Conservation (phyloP, 345 rosid species). For the Murraya paniculata region DNA sequence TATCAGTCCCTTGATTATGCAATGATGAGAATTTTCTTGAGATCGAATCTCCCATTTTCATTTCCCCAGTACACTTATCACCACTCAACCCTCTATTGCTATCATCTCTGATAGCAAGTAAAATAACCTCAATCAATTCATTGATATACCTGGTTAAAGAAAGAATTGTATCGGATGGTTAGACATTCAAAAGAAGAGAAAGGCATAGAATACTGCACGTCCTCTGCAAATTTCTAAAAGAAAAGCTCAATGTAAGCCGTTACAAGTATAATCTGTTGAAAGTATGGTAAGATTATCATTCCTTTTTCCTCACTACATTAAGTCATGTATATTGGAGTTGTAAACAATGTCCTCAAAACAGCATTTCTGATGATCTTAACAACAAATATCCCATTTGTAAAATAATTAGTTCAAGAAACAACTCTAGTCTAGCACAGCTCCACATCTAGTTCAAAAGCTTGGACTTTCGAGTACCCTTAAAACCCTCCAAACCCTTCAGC, state of each 20-base stretch:
- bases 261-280: neutral
- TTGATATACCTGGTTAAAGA: slow-evolving; percentile 66
- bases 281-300: neutral
- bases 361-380: neutral
- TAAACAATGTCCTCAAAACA: neutral
- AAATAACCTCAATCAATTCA: slow-evolving; percentile 70
- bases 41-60: slow-evolving; percentile 26
- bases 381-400: neutral
- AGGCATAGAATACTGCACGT: neutral
- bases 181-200: neutral
- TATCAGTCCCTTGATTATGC: slow-evolving; percentile 36
- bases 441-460: neutral
- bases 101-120: slow-evolving; percentile 56
- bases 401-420: neutral
- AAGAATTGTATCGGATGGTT: neutral
- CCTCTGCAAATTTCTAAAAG: neutral
- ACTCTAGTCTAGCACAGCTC: neutral
- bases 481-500: neutral
- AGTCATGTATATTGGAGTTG: neutral
- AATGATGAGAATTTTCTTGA: slow-evolving; percentile 28
- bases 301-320: neutral
- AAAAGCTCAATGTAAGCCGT: neutral
- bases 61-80: slow-evolving; percentile 45
- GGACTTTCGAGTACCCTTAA: neutral
- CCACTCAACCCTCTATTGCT: slow-evolving; percentile 33